Conservation (phyloP, 768 basidiomycete genomes). For the Panaeolus papilionaceus region DNA sequence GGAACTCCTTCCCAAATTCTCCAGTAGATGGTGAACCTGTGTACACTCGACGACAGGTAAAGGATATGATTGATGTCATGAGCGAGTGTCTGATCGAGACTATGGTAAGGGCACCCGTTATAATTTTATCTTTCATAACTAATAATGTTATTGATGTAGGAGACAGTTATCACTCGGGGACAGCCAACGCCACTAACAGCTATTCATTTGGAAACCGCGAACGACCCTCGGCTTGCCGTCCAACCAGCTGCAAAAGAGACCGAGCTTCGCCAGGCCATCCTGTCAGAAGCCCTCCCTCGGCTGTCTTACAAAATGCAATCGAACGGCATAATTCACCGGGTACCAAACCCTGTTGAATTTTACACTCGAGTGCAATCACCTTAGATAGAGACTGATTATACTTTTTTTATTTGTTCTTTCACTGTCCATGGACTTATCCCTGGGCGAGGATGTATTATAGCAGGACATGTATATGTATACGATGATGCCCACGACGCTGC, state of each 20-base stretch:
- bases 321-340: conserved; percentile 13
- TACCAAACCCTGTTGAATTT: conserved; percentile 5
- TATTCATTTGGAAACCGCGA: conserved; percentile 19
- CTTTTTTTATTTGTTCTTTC: background rate
- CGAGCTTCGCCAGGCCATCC: conserved; percentile 30
- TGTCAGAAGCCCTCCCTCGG: conserved; percentile 33
- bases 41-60: conserved; percentile 39
- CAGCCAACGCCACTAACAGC: conserved; percentile 1
- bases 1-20: conserved; percentile 24
- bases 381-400: conserved; percentile 2
- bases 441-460: background rate
- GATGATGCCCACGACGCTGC: conserved; percentile 6
- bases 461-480: conserved; percentile 6
- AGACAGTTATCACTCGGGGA: conserved; percentile 28
- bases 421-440: background rate
- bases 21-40: conserved; percentile 31
- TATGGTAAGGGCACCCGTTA: conserved; percentile 29
- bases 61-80: conserved; percentile 37
- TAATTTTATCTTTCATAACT: background rate
- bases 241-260: conserved; percentile 30
- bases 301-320: conserved; percentile 31
- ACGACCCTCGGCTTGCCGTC: conserved; percentile 30
- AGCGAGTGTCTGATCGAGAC: conserved; percentile 36
- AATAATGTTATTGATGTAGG: conserved; percentile 22
- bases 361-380: conserved; percentile 12